Percentiles rank a stretch among this genome's conserved stretches.
Evolutionary conservation across 768 basidiomycete genomes (phyloP).

Genomic region (Tremella mesenterica): DNA sequence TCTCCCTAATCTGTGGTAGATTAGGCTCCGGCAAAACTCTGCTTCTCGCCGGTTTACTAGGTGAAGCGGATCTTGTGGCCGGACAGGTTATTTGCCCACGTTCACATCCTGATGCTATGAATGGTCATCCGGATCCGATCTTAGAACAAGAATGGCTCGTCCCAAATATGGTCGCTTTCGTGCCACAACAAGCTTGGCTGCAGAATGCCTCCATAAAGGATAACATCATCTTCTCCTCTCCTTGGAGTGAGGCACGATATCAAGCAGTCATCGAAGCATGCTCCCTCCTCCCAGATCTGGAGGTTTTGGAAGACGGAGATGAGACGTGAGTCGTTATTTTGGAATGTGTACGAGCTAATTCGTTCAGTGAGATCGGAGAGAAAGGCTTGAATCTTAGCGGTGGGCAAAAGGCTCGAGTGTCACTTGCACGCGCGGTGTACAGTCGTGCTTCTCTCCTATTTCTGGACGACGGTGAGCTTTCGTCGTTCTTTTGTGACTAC

Average conservation of each 20-base stretch:
- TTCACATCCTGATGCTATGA: conserved; percentile 71
- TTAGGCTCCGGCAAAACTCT: conserved; percentile 79
- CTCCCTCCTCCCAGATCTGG: conserved; percentile 61
- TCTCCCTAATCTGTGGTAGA: conserved; percentile 80
- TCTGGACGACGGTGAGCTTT: conserved; percentile 67
- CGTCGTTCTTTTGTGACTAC: neutral
- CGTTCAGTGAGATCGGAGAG: conserved; percentile 49
- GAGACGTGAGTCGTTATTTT: conserved; percentile 51
- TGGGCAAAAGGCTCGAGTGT: conserved; percentile 52
- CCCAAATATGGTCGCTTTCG: conserved; percentile 71
- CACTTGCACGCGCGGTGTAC: conserved; percentile 63
- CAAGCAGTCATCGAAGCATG: conserved; percentile 70
- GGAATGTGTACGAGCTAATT: conserved; percentile 8
- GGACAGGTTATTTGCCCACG: conserved; percentile 76
- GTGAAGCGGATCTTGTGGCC: conserved; percentile 74
- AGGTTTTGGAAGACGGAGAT: conserved; percentile 60
- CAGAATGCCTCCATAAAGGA: conserved; percentile 77
- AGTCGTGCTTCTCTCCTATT: conserved; percentile 72
- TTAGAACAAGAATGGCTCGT: conserved; percentile 65
- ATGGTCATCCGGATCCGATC: conserved; percentile 50
- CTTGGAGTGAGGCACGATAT: conserved; percentile 65
- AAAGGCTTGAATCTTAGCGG: conserved; percentile 46
- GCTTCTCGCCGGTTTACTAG: conserved; percentile 71
- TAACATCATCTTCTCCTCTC: conserved; percentile 74
- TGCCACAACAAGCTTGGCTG: conserved; percentile 59